These are phyloP conservation scores for Microsporum ferrugineum DNA, from an alignment of 2,329 filamentous ascomycete genomes.

Conservation along the genomic window DNA sequence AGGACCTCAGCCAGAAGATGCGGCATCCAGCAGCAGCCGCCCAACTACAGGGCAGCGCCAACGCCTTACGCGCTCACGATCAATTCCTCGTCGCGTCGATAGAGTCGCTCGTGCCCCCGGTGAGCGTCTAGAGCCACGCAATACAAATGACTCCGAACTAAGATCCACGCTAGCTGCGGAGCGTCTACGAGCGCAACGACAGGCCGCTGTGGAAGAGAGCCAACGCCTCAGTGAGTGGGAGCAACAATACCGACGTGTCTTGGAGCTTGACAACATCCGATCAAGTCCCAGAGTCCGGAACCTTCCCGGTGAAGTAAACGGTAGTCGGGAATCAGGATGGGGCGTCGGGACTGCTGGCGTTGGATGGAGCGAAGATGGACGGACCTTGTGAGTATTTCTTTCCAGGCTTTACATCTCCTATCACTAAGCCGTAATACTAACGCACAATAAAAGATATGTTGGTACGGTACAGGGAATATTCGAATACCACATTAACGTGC, in stretches of 20 bases:
- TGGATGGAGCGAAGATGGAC: constrained; percentile 38
- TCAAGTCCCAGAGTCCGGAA: constrained; percentile 30
- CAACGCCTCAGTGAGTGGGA: constrained; percentile 22
- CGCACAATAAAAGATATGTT: constrained; percentile 30
- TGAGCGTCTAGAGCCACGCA: constrained; percentile 23
- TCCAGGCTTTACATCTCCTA: background rate
- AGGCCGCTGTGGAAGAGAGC: constrained; percentile 26
- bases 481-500: constrained; percentile 36
- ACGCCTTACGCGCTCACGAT: constrained; percentile 25
- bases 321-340: constrained; percentile 27
- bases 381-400: constrained; percentile 33
- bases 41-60: constrained; percentile 16
- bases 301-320: constrained; percentile 23
- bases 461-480: constrained; percentile 40
- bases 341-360: constrained; percentile 36
- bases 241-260: constrained; percentile 25
- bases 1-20: background rate
- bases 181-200: constrained; percentile 29
- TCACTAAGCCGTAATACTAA: background rate
- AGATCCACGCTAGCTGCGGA: constrained; percentile 30
- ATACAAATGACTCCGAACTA: constrained; percentile 20
- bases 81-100: constrained; percentile 25
- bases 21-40: background rate
- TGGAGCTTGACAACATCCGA: constrained; percentile 26
- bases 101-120: constrained; percentile 17